Base-by-base conservation (phyloP, 352 stramenopile genomes). In the Aphanomyces euteiches region DNA sequence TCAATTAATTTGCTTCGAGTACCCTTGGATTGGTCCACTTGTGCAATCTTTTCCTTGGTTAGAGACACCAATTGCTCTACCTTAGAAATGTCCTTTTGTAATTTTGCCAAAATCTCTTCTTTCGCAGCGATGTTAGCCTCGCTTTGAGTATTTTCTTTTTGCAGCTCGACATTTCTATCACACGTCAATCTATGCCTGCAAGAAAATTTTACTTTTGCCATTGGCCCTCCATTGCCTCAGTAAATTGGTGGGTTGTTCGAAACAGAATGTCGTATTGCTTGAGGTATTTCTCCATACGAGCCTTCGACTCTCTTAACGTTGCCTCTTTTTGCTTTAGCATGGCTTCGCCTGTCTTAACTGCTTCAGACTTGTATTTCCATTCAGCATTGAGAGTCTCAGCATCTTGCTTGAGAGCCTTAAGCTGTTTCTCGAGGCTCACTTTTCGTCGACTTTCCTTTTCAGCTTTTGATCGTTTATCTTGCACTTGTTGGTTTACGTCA, bases 271-370 rank as follows among this genome's bases (percentile, higher is more conserved):
- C 87, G 63, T 96, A 95, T 60, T 96, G 81, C 40, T 87, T 89
- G 19, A 95, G 72, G 64, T 96, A 94, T 58, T 90, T 90, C 37
- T 97, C 85, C 84, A 96, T 95, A 50, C 92, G 91, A 6, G 87
- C 77, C 75, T 95, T 96, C 47, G 83, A 87, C 41, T 92, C 83
- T 37, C 84, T 80, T 74, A 96, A 79, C 34, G 81, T 54, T 0
- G 88, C 68, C 66, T 97, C 90, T 58, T 93, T 92, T 47, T 67
- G 59, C 37, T 67, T 67, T 36, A 67, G 28, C 19, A 63, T 13
- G 87, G 64, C 56, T 72, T 88, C 38, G 89, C 82, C 48, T 88
- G 81, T 48, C 87, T 87, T 21, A 85, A 82, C 28, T 79, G 79
- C 48, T 79, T 81, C 54, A 81, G 66, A 12, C 57, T 66, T 45